Percentiles rank a stretch among this genome's conserved stretches.
Conservation (phyloP, 2,329 filamentous ascomycete species). For the Ilyonectria robusta region DNA sequence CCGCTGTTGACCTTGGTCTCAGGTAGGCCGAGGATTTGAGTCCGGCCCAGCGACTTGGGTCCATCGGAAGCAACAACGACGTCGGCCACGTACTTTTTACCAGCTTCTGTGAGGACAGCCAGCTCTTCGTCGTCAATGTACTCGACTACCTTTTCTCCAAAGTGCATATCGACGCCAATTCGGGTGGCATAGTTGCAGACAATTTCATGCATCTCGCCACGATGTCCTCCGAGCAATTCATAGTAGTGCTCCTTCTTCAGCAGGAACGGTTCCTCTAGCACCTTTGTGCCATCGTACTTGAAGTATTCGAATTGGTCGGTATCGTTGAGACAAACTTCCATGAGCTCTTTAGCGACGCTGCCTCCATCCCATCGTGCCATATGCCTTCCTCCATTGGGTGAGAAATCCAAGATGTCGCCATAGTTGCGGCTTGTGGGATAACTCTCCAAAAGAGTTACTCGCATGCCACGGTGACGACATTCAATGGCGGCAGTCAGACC, state of each 20-base stretch:
- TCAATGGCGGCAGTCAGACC: slow-evolving; percentile 24
- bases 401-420: slow-evolving; percentile 21
- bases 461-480: slow-evolving; percentile 18
- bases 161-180: slow-evolving; percentile 16
- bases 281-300: slow-evolving; percentile 9
- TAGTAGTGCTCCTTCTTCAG: slow-evolving; percentile 7
- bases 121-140: slow-evolving; percentile 18
- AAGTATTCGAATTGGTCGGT: slow-evolving; percentile 18
- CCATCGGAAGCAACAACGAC: slow-evolving; percentile 21
- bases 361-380: slow-evolving; percentile 22
- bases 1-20: slow-evolving; percentile 24
- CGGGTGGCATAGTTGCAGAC: slow-evolving; percentile 18
- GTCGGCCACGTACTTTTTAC: slow-evolving; percentile 12
- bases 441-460: slow-evolving; percentile 14
- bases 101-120: slow-evolving; percentile 7
- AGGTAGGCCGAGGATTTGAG: slow-evolving; percentile 9
- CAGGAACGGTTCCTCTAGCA: neutral
- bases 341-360: slow-evolving; percentile 5
- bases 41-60: slow-evolving; percentile 20
- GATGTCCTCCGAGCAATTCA: slow-evolving; percentile 8
- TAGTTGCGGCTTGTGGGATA: slow-evolving; percentile 2
- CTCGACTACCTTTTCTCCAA: slow-evolving; percentile 6
- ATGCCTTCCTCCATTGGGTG: slow-evolving; percentile 14
- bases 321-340: slow-evolving; percentile 13
- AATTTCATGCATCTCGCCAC: slow-evolving; percentile 26